Percentiles rank a stretch among this genome's conserved stretches.
phyloP scores from a whole-genome alignment of 805 yeast genomes.

The Myxozyma mucilagina region DNA sequence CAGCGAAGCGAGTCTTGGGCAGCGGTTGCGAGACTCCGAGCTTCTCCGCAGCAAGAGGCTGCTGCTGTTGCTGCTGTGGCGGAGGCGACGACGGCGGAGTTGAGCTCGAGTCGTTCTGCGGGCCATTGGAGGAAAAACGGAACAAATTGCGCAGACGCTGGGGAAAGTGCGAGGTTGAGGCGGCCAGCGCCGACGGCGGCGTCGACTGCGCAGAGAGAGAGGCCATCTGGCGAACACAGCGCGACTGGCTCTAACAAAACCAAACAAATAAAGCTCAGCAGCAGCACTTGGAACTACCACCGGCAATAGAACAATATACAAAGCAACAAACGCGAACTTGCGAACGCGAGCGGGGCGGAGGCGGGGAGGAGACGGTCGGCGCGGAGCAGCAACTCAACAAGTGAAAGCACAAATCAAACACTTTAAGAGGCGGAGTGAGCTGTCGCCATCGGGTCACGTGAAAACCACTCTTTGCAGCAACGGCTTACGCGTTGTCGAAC shows the following conservation, averaged over 20 bases:
- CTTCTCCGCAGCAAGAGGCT: slow-evolving; percentile 1
- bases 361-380: neutral
- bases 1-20: slow-evolving; percentile 27
- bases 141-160: slow-evolving; percentile 39
- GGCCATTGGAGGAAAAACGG: slow-evolving; percentile 33
- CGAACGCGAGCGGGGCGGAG: neutral
- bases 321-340: neutral
- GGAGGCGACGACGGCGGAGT: slow-evolving; percentile 14
- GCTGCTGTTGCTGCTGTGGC: slow-evolving; percentile 1
- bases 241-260: neutral
- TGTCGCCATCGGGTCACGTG: neutral
- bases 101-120: slow-evolving; percentile 4
- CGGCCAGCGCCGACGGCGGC: slow-evolving; percentile 13
- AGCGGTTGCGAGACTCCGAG: neutral
- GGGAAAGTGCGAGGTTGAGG: slow-evolving; percentile 34
- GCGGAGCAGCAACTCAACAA: neutral
- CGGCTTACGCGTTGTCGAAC: neutral
- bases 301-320: neutral
- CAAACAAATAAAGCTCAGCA: neutral
- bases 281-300: too few species aligned
- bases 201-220: slow-evolving; percentile 14
- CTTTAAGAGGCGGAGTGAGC: neutral
- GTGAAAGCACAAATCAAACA: neutral
- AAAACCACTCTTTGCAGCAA: neutral
- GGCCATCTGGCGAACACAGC: neutral